Conservation (phyloP, 257 asterid genomes). For the Jacaranda mimosifolia region DNA sequence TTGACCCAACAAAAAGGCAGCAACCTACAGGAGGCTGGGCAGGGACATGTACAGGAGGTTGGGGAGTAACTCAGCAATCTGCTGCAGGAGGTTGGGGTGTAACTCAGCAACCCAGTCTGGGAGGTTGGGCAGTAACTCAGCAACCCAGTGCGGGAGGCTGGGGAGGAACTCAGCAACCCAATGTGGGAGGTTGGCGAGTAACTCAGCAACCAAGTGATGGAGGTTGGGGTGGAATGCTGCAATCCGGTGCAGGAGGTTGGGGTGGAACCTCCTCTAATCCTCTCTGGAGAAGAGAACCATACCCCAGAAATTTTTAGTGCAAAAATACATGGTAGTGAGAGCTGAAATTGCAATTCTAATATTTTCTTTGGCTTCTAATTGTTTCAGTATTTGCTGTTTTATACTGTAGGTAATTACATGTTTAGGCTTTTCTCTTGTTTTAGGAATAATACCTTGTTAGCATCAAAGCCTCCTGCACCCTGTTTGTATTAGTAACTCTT, state of each 20-base stretch:
- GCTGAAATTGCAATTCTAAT: not conserved
- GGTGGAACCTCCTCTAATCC: not conserved
- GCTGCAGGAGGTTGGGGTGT: slow-evolving; percentile 24
- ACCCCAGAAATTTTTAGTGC: slow-evolving; percentile 14
- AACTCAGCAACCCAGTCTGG: slow-evolving; percentile 2
- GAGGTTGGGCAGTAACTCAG: slow-evolving; percentile 32
- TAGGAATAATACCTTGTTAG: not conserved
- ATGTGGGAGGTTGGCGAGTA: slow-evolving; percentile 20
- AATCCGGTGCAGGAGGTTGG: slow-evolving; percentile 16
- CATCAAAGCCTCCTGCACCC: not conserved
- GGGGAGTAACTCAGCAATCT: slow-evolving; percentile 20
- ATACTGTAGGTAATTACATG: slow-evolving; percentile 8
- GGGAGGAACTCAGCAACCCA: slow-evolving; percentile 22
- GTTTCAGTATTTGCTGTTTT: not conserved
- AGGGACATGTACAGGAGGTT: slow-evolving; percentile 1
- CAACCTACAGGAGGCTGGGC: slow-evolving; percentile 23
- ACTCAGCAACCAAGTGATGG: not conserved
- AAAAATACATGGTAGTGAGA: slow-evolving; percentile 15
- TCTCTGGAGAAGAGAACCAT: not conserved
- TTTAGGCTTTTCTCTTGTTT: not conserved
- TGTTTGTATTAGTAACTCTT: not conserved
- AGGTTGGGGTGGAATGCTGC: slow-evolving; percentile 24
- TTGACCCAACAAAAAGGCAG: slow-evolving; percentile 8
- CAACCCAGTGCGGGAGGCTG: slow-evolving; percentile 5
- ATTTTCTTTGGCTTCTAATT: not conserved